phyloP scores from a whole-genome alignment of 306 rosid species.

The Ziziphus jujuba region DNA sequence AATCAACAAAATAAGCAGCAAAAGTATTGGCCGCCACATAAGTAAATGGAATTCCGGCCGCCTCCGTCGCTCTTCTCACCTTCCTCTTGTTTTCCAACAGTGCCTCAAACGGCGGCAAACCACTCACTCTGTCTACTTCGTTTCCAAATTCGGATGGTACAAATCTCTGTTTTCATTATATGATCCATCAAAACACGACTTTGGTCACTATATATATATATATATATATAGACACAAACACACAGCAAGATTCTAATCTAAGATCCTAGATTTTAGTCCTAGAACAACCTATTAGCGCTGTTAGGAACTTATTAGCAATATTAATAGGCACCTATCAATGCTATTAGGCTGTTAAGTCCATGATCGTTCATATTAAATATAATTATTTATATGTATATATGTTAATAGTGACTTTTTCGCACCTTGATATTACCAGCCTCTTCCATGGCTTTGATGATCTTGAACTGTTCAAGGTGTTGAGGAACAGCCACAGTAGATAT shows the following conservation, averaged over 20 bases:
- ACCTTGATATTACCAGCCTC: conserved; percentile 49
- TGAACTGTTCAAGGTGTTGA: conserved; percentile 43
- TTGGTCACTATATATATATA: background rate
- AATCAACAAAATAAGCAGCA: conserved; percentile 35
- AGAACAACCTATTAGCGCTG: no score
- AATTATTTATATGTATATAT: no score
- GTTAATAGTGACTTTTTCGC: background rate
- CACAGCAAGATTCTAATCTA: no score
- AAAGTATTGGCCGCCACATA: conserved; percentile 40
- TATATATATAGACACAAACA: no score
- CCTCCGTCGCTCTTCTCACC: conserved; percentile 49
- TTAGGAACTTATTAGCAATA: no score
- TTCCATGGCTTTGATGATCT: conserved; percentile 47
- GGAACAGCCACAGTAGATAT: conserved; percentile 46
- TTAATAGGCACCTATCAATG: no score
- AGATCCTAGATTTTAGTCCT: no score
- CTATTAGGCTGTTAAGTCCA: no score
- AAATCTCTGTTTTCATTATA: conserved; percentile 36
- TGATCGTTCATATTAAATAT: no score
- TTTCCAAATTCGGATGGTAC: conserved; percentile 45
- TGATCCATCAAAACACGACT: no score
- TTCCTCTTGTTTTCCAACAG: conserved; percentile 37
- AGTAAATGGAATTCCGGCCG: conserved; percentile 39
- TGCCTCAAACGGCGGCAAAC: conserved; percentile 41
- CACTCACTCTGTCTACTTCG: conserved; percentile 37